Evolutionary conservation across 495 filamentous ascomycete species (phyloP), one percentile per base, ranked within the genome.

Genomic region (Chaetomium tenue): DNA sequence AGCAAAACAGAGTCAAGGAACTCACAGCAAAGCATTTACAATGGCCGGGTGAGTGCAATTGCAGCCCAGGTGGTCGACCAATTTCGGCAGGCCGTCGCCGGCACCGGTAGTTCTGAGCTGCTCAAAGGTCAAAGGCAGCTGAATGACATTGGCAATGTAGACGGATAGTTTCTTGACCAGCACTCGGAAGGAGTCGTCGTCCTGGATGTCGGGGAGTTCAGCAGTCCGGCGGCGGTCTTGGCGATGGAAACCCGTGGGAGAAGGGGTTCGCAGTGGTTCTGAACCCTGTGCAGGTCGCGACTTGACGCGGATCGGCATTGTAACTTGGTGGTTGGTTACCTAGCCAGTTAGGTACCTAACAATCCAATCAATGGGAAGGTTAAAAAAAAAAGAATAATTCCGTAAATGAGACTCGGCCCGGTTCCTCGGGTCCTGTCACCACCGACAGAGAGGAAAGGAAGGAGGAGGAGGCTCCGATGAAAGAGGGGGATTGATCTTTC

Each of bases 1-100:
- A 13, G 3, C 16, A 25, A 33, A 22, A 23, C 51, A 33, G 16
- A 12, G n/a, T 25, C 12, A 23, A 0, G 39, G 28, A 52, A 78
- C 85, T 71, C 76, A 93, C 90, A 96, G 82, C 53, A 96, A 75
- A 28, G 91, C 90, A 65, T 88, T 87, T 12, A 96, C 85, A 63
- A 93, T 86, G 30, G 84, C 85, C 0, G 85, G 87, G 71, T 95
- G 91, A 51, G 87, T 89, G 54, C 86, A 87, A 33, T 82, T 82
- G 42, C 82, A 75, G 11, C 79, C 83, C 20, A 96, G 79, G 53
- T 88, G 82, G 44, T 86, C 82, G 13, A 92, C 86, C 26, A 96
- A 77, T 16, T 79, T 74, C 39, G 85, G 81, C 46, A 96, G 78
- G 57, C 81, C 78, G 16, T 88, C 86, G 0, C 88, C 88, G 22